A percentile compares a stretch with the other conserved stretches of the same genome.
Conservation (phyloP, 352 stramenopile species). For the Pythium insidiosum region DNA sequence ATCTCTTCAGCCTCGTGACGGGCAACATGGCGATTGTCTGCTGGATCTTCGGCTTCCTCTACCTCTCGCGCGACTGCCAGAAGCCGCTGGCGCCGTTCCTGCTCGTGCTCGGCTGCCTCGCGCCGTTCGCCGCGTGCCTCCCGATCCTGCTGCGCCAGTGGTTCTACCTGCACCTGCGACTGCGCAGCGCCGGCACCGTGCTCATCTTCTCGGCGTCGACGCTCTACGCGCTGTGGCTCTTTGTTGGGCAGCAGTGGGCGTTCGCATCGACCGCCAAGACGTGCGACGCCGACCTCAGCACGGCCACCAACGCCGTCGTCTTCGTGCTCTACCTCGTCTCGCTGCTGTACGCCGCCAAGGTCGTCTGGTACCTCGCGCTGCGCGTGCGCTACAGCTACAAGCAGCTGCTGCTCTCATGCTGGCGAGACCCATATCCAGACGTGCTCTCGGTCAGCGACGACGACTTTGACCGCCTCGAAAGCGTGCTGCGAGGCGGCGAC, state of each 20-base stretch:
- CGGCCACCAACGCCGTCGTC: constrained; percentile 19
- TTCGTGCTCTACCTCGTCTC: constrained; percentile 23
- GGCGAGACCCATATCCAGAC: constrained; percentile 23
- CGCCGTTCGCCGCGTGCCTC: constrained; percentile 19
- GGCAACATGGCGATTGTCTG: constrained; percentile 28
- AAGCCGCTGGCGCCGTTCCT: constrained; percentile 27
- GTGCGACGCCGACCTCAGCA: constrained; percentile 27
- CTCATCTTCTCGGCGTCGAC: constrained; percentile 10
- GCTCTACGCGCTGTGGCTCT: constrained; percentile 21
- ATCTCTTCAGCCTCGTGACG: constrained; percentile 25
- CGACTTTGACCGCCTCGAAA: constrained; percentile 15
- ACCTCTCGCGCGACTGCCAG: constrained; percentile 13
- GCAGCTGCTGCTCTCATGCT: constrained; percentile 22
- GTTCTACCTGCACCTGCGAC: constrained; percentile 28
- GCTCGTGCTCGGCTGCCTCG: constrained; percentile 19
- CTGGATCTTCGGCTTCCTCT: constrained; percentile 19
- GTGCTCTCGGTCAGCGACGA: constrained; percentile 15
- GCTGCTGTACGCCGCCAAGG: constrained; percentile 25
- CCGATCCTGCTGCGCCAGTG: constrained; percentile 29
- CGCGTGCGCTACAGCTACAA: constrained; percentile 23
- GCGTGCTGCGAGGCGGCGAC: not conserved
- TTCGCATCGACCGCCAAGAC: constrained; percentile 21
- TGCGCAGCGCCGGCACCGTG: constrained; percentile 14
- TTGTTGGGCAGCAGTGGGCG: constrained; percentile 24
- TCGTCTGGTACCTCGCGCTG: constrained; percentile 29